Evolutionary conservation across 163 green algal genomes (phyloP).

Genomic region (Picocystis sp.): DNA sequence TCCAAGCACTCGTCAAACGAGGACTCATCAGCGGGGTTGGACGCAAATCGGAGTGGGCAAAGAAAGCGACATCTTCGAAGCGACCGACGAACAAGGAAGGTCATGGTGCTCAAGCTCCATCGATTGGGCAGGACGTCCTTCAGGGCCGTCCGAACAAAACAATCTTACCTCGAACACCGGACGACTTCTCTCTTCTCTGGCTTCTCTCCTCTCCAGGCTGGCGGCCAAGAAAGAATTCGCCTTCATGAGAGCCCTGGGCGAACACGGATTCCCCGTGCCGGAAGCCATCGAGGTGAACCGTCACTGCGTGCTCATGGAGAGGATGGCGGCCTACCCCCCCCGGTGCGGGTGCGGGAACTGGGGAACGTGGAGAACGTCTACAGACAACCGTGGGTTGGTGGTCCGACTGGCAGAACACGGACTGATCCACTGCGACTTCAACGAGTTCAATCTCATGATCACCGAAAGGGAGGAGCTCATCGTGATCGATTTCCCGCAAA

Average conservation of each 20-base stretch:
- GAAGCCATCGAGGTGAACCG: slow-evolving; percentile 81
- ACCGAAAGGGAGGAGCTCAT: slow-evolving; percentile 43
- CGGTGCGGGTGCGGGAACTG: slow-evolving; percentile 37
- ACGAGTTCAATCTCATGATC: slow-evolving; percentile 98
- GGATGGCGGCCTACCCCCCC: slow-evolving; percentile 48
- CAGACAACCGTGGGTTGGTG: slow-evolving; percentile 60
- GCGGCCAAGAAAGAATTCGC: slow-evolving; percentile 88
- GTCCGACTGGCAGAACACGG: slow-evolving; percentile 53
- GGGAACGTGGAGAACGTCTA: slow-evolving; percentile 50
- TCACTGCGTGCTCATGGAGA: slow-evolving; percentile 91
- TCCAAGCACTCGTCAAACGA: slow-evolving; percentile 63
- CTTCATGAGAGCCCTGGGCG: slow-evolving; percentile 88
- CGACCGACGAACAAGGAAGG: slow-evolving; percentile 69
- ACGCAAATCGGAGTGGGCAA: slow-evolving; percentile 94
- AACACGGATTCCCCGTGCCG: slow-evolving; percentile 81
- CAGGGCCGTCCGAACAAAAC: slow-evolving; percentile 84
- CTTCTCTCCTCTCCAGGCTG: slow-evolving; percentile 49
- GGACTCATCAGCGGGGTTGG: slow-evolving; percentile 65
- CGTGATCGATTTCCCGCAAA: slow-evolving; percentile 97
- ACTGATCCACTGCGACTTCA: slow-evolving; percentile 98
- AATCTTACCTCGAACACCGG: slow-evolving; percentile 77
- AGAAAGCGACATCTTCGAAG: slow-evolving; percentile 93
- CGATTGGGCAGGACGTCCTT: slow-evolving; percentile 92
- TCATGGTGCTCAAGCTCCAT: slow-evolving; percentile 90
- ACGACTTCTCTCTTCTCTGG: slow-evolving; percentile 27